Evolutionary conservation across 176 grass and related monocot genomes (phyloP).

Genomic region (Musa schizocarpa): DNA sequence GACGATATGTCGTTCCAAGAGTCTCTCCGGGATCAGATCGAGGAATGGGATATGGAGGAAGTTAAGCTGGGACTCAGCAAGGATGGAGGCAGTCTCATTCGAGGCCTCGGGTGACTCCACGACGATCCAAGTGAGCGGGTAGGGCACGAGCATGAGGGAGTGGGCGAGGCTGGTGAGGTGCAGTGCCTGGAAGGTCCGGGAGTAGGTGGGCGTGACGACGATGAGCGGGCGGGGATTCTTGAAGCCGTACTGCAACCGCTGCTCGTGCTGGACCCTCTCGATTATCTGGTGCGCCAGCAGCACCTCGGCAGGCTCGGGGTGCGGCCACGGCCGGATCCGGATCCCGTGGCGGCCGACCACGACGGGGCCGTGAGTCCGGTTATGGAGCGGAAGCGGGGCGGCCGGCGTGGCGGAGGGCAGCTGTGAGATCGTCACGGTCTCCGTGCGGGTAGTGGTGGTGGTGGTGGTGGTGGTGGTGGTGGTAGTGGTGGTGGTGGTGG

Average conservation of each 20-base stretch:
- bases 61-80: constrained; percentile 14
- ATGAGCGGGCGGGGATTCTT: constrained; percentile 18
- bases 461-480: constrained; percentile 30
- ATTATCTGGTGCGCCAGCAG: constrained; percentile 28
- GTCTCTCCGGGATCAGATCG: constrained; percentile 12
- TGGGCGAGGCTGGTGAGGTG: constrained; percentile 32
- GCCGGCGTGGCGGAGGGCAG: constrained; percentile 19
- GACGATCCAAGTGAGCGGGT: constrained; percentile 34
- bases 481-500: constrained; percentile 35
- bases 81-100: constrained; percentile 11
- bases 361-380: constrained; percentile 5
- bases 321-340: constrained; percentile 16
- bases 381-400: constrained; percentile 18
- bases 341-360: constrained; percentile 22
- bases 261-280: constrained; percentile 29
- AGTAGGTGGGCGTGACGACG: constrained; percentile 34
- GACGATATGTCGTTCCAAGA: background rate
- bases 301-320: constrained; percentile 18
- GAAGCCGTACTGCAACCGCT: constrained; percentile 21
- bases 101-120: constrained; percentile 11
- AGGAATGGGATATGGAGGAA: constrained; percentile 12
- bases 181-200: constrained; percentile 30
- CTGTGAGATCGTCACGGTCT: constrained; percentile 31
- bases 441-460: background rate
- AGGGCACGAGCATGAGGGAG: constrained; percentile 32